Conservation (phyloP, 2,329 filamentous ascomycete species). For the Sporothrix pallida region DNA sequence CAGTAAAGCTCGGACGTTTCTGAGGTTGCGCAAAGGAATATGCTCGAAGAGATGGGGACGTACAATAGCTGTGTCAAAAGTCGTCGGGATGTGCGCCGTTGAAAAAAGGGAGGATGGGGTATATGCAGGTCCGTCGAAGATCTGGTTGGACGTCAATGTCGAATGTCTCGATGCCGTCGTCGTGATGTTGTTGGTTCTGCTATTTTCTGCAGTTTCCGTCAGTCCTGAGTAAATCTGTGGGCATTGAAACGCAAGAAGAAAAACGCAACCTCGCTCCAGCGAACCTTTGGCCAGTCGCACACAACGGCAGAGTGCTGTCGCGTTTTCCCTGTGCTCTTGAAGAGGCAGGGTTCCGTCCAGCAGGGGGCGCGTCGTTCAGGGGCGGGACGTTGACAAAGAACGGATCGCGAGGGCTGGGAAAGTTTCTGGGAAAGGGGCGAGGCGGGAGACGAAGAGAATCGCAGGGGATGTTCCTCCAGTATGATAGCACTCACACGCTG, state of each 20-base stretch:
- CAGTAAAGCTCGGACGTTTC: conserved; percentile 18
- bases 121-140: not conserved
- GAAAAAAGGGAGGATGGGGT: not conserved
- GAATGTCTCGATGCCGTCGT: not conserved
- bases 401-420: not conserved
- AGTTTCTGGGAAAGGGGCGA: not conserved
- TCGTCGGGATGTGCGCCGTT: conserved; percentile 9
- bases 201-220: not conserved
- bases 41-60: not conserved
- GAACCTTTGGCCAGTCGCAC: conserved; percentile 1
- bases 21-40: conserved; percentile 18
- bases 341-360: conserved; percentile 8
- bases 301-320: conserved; percentile 2
- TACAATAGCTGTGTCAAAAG: conserved; percentile 5
- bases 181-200: not conserved
- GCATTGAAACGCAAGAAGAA: conserved; percentile 7
- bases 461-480: too few species aligned
- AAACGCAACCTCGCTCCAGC: conserved; percentile 7
- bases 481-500: not conserved
- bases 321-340: conserved; percentile 18
- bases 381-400: conserved; percentile 7
- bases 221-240: not conserved
- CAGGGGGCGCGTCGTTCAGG: conserved; percentile 29
- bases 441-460: not conserved
- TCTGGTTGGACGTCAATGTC: not conserved